Evolutionary conservation across 495 filamentous ascomycete genomes (phyloP).

Genomic region (Aspergillus coremiiformis): DNA sequence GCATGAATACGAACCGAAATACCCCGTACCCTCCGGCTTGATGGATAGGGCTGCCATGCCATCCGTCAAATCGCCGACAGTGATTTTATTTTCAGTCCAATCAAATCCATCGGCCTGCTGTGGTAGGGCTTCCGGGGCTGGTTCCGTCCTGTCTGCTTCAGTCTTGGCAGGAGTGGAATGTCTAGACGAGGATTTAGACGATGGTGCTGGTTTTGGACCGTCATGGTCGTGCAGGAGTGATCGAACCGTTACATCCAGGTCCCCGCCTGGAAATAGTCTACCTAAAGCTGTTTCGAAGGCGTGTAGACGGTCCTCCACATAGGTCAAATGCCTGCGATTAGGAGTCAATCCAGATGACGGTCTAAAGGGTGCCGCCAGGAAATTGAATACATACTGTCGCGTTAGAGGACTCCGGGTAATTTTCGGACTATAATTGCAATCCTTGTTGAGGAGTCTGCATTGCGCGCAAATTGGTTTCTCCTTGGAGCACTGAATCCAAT

Average conservation of each 20-base stretch:
- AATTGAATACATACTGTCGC: conserved; percentile 30
- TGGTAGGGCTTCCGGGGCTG: conserved; percentile 39
- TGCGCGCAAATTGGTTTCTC: conserved; percentile 39
- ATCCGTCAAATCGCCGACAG: conserved; percentile 39
- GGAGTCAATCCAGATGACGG: neutral
- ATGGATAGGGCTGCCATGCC: conserved; percentile 49
- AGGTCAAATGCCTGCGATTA: conserved; percentile 37
- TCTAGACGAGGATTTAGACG: conserved; percentile 34
- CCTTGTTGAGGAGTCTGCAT: conserved; percentile 39
- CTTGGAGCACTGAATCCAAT: conserved; percentile 38
- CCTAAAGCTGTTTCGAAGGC: conserved; percentile 40
- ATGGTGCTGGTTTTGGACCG: conserved; percentile 22
- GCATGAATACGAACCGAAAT: conserved; percentile 34
- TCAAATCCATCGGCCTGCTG: conserved; percentile 47
- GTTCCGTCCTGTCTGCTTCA: conserved; percentile 31
- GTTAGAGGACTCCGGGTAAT: conserved; percentile 42
- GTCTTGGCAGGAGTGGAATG: conserved; percentile 34
- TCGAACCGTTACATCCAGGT: conserved; percentile 40
- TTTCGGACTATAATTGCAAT: conserved; percentile 46
- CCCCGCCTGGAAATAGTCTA: conserved; percentile 38
- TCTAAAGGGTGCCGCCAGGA: neutral
- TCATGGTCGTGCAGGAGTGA: conserved; percentile 39
- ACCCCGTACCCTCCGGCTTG: conserved; percentile 43
- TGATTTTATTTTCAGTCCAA: conserved; percentile 43
- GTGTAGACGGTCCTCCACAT: conserved; percentile 43